A percentile compares a stretch with the other conserved stretches of the same genome.
Conservation (phyloP, 23 red algal species). For the Gracilaria gracilis region DNA sequence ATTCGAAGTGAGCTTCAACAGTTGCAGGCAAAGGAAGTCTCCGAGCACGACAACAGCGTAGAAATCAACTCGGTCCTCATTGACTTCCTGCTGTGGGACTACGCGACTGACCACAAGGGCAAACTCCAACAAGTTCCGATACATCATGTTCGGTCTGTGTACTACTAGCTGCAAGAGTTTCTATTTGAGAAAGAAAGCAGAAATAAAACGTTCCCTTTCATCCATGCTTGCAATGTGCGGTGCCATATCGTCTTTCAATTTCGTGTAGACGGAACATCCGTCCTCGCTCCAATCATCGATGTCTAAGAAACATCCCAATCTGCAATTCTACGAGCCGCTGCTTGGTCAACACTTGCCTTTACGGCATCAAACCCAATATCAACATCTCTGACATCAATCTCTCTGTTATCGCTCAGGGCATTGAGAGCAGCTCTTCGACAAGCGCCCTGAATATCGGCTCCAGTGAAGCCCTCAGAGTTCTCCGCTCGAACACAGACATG, state of each 20-base stretch:
- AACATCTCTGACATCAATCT: constrained; percentile 12
- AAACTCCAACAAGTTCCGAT: constrained; percentile 36
- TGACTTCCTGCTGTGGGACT: constrained; percentile 58
- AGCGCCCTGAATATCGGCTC: constrained; percentile 59
- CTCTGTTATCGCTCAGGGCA: constrained; percentile 21
- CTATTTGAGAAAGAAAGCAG: neutral
- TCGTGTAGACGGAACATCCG: neutral
- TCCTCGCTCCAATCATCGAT: neutral
- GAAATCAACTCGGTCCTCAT: constrained; percentile 49
- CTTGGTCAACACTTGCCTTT: constrained; percentile 1
- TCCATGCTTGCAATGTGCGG: neutral
- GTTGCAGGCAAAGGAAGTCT: neutral
- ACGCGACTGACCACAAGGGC: constrained; percentile 41
- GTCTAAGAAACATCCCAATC: neutral
- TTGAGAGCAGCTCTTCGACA: constrained; percentile 46
- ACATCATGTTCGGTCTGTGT: constrained; percentile 45
- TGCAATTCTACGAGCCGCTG: constrained; percentile 2
- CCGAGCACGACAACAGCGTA: neutral
- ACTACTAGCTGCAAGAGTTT: neutral
- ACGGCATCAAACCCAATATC: constrained; percentile 16
- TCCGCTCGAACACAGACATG: constrained; percentile 1
- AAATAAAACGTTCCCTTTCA: neutral
- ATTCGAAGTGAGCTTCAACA: constrained; percentile 41
- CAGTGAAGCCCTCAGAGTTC: constrained; percentile 10
- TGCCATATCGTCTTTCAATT: neutral